Base-by-base conservation (phyloP, 1,139 yeast genomes). In the Zygoascus meyerae region DNA sequence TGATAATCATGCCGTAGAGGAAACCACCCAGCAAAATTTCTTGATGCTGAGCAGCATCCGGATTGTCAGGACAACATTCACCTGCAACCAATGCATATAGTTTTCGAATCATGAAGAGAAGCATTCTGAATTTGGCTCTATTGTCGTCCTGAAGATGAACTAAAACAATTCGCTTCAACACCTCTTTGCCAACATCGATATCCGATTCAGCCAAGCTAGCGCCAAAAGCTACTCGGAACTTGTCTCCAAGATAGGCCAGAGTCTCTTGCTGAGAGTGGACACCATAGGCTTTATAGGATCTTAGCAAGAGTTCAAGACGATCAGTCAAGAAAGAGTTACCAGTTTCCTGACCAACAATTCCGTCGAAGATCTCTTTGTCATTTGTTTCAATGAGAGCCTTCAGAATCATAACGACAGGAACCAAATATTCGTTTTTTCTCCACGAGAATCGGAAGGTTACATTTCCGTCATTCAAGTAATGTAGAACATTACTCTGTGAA, bases 31-130 rank as follows among this genome's bases (percentile, higher is more conserved):
- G 75, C 55, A 92, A 72, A 30, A 92, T 89, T 71, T 92, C 99
- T 71, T 92, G 99, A 73, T 92, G 97, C 72, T 94, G 98, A 8
- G 97, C 87, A 38, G 97, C 95, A 82, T 92, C 99, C 62, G 99
- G 98, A 70, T 94, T 92, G 67, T 92, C 99, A 18, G 97, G 94
- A 50, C 92, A 74, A 69, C 97, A 90, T 63, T 90, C 97, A 50
- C 97, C 97, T 35, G 96, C 96, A 44, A 92, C 97, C 55, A 94
- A 75, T 1, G 97, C 77, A 66, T 94, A 94, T 52, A 92, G 77
- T 68, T 92, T 94, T 74, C 98, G 81, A 60, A 92, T 82, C 97
- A 92, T 92, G 69, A 90, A 92, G 53, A 90, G 68, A 53, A 92
- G 70, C 83, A 89, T 74, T 61, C 87, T 77, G 68, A 86, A 89